A percentile compares a stretch with the other conserved stretches of the same genome.
Evolutionary conservation across 495 filamentous ascomycete species (phyloP).

Genomic region (Penicillium angulare): DNA sequence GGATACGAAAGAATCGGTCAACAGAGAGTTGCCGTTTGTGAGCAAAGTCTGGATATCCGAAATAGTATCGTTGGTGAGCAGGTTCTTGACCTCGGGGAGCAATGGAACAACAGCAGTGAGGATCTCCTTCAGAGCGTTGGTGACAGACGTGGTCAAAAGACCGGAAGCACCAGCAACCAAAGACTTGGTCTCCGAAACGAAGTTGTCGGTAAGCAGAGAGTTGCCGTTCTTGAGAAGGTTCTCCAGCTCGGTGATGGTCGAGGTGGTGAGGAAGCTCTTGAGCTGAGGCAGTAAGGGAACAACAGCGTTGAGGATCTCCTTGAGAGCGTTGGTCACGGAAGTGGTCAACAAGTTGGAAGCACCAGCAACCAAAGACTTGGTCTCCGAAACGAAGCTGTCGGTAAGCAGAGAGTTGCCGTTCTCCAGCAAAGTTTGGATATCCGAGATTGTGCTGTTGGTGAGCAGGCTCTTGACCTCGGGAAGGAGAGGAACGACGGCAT

Average conservation of each 20-base stretch:
- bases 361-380: conserved; percentile 15
- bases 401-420: conserved; percentile 41
- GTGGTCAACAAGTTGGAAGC: conserved; percentile 16
- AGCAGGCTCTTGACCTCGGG: conserved; percentile 32
- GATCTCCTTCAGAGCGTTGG: conserved; percentile 13
- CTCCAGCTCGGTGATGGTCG: conserved; percentile 32
- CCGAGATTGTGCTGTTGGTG: conserved; percentile 28
- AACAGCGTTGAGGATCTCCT: conserved; percentile 32
- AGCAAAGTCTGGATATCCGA: conserved; percentile 35
- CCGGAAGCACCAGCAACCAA: conserved; percentile 4
- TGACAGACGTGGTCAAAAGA: conserved; percentile 14
- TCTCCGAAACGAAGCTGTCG: conserved; percentile 25
- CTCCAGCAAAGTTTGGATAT: conserved; percentile 33
- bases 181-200: conserved; percentile 25
- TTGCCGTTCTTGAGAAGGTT: conserved; percentile 32
- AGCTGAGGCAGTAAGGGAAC: conserved; percentile 35
- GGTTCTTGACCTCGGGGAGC: conserved; percentile 21
- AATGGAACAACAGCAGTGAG: conserved; percentile 22
- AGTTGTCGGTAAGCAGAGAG: conserved; percentile 30
- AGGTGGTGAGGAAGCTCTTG: conserved; percentile 24
- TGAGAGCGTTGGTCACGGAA: conserved; percentile 23
- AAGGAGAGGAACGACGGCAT: conserved; percentile 34
- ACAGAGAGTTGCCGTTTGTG: conserved; percentile 35
- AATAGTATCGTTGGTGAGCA: conserved; percentile 32
- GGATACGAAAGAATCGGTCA: conserved; percentile 32